Evolutionary conservation across 768 basidiomycete species (phyloP), one percentile per base, ranked within the genome.

Genomic region (Boletus rufocinnamomeus): DNA sequence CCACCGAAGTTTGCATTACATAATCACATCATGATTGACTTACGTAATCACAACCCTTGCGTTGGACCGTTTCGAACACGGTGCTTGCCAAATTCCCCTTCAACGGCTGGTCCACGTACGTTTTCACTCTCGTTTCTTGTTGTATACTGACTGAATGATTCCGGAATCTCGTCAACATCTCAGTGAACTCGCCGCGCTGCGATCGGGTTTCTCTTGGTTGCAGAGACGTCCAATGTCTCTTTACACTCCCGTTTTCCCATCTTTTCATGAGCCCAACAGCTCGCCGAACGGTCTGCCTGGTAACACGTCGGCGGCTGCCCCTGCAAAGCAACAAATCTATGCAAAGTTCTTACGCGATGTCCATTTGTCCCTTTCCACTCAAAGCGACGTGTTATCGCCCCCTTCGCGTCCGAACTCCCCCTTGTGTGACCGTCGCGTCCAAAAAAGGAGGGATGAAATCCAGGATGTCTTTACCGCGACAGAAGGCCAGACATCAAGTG

Each of bases 401-500:
- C 66, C 74, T 13, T 77, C 76, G 14, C 67, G 74, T 17, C 71
- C 76, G 0, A 62, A 56, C 28, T 73, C 76, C 2, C 76, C 76
- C 4, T 48, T 52, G 30, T 68, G 63, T 23, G 70, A 72, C 27
- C 50, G 30, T 27, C 62, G 49, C 65, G 76, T 54, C 57, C 73
- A 52, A 66, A 75, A 45, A 45, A 58, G 80, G 27, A 74, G 71
- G 43, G 66, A 69, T 38, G 66, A 68, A 41, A 69, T 83, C 6
- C 47, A 65, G 27, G 69, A 74, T 19, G 75, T 79, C 2, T 66
- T 79, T 23, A 52, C 68, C 2, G 58, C 69, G 23, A 74, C 80
- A 8, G 70, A 68, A 23, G 72, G 74, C 16, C 76, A 81, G 50
- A 69, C 80, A 5, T 69, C 78, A 0, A 72, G 77, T 45, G 79